Base-by-base conservation (phyloP, 345 rosid species). In the Pugionium dolabratum region DNA sequence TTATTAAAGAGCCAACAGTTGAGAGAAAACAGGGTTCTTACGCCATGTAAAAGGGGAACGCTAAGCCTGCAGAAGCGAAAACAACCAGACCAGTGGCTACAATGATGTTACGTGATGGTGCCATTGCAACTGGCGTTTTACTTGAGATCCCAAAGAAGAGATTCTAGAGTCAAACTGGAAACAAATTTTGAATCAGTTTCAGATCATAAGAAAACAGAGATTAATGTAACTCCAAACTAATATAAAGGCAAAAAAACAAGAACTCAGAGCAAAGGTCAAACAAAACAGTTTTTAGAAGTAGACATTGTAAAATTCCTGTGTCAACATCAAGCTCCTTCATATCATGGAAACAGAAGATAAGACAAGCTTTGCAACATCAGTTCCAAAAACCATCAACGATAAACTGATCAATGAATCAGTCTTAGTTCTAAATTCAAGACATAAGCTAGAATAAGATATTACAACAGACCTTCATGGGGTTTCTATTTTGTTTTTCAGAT, bases 31-130 rank as follows among this genome's bases (percentile, higher is more conserved):
- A 3, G 28, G 4, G 1, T 11, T 26, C 97, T 83, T 76, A 86
- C 97, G 86, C 99, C 84, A 94, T 84, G 81, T 85, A 90, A 61
- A 94, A 90, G 32, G 96, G 95, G 78, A 90, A 90, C 1, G 96
- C 85, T 76, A 94, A 76, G 64, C 99, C 93, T 27, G 85, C 93
- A 50, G 82, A 68, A 4, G 89, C 97, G 76, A 94, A 94, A 67
- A 81, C 78, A 47, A 90, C 72, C 56, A 94, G 83, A 9, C 99
- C 93, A 34, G 85, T 54, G 0, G 99, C 99, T 67, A 94, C 91
- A 10, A 86, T 49, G 5, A 65, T 63, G 79, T 94, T 94, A 32
- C 92, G 84, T 4, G 71, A 66, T 58, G 82, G 80, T 50, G 78
- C 52, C 96, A 90, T 90, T 44, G 52, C 27, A 51, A 10, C 27